Conservation (phyloP, 2,329 filamentous ascomycete genomes). For the Emmonsiellopsis sp. region DNA sequence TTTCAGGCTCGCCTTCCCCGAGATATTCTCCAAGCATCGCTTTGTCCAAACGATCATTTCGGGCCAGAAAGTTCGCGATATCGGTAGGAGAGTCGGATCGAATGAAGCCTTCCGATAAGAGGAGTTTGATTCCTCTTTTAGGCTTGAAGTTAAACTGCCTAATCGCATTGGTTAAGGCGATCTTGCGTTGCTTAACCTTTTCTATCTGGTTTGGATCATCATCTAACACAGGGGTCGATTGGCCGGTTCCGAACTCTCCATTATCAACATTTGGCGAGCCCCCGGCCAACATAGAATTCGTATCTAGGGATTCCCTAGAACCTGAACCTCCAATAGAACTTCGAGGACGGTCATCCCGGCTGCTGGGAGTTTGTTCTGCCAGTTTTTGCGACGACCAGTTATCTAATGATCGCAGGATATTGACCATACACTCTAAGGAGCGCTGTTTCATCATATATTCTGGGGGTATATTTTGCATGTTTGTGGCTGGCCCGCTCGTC, state of each 20-base stretch:
- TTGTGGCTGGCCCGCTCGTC: constrained; percentile 37
- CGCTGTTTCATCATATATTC: constrained; percentile 90
- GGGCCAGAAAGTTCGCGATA: constrained; percentile 72
- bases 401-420: constrained; percentile 79
- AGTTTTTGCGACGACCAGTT: constrained; percentile 75
- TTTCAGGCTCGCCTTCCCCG: constrained; percentile 83
- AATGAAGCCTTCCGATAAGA: constrained; percentile 83
- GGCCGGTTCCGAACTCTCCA: constrained; percentile 44
- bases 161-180: constrained; percentile 78
- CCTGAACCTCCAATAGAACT: constrained; percentile 51
- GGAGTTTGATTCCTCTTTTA: constrained; percentile 77
- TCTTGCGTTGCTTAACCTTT: constrained; percentile 88
- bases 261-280: constrained; percentile 51
- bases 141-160: constrained; percentile 96
- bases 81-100: constrained; percentile 66
- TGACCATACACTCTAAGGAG: constrained; percentile 78
- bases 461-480: constrained; percentile 59
- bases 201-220: constrained; percentile 94
- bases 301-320: constrained; percentile 68
- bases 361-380: constrained; percentile 32
- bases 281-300: constrained; percentile 39
- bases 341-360: constrained; percentile 21
- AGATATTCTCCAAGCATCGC: constrained; percentile 87
- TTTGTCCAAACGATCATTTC: constrained; percentile 81
- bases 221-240: constrained; percentile 61